These are phyloP conservation scores for Eutypa lata DNA, from an alignment of 2,329 filamentous ascomycete genomes.

Conservation along the genomic window DNA sequence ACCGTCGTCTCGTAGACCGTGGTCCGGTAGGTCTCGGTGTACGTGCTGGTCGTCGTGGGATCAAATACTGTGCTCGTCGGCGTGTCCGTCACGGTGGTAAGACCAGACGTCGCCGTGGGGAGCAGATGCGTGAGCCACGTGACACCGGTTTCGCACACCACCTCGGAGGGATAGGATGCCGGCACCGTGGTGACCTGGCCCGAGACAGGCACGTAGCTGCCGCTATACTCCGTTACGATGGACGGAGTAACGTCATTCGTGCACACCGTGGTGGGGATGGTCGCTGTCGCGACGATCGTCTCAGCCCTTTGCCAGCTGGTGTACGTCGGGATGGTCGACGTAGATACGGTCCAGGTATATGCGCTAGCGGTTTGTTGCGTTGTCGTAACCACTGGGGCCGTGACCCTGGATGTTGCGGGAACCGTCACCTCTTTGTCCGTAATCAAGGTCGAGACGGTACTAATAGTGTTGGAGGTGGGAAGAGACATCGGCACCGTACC, in stretches of 20 bases:
- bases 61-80: slow-evolving; percentile 26
- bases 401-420: slow-evolving; percentile 7
- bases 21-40: not conserved
- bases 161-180: slow-evolving; percentile 12
- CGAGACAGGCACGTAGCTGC: slow-evolving; percentile 17
- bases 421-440: slow-evolving; percentile 7
- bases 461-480: slow-evolving; percentile 9
- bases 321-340: slow-evolving; percentile 9
- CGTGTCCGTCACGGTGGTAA: slow-evolving; percentile 30
- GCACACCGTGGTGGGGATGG: slow-evolving; percentile 17
- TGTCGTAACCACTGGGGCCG: slow-evolving; percentile 9
- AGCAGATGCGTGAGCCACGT: slow-evolving; percentile 9
- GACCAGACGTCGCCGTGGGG: slow-evolving; percentile 17
- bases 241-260: slow-evolving; percentile 14
- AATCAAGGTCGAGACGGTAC: slow-evolving; percentile 5
- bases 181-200: slow-evolving; percentile 20
- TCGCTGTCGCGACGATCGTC: slow-evolving; percentile 17
- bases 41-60: slow-evolving; percentile 9
- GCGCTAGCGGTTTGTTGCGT: slow-evolving; percentile 9
- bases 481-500: slow-evolving; percentile 14
- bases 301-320: slow-evolving; percentile 2
- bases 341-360: slow-evolving; percentile 2
- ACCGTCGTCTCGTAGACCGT: slow-evolving; percentile 5
- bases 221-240: slow-evolving; percentile 22
- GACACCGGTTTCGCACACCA: slow-evolving; percentile 15